These are phyloP conservation scores for Acephala macrosclerotiorum DNA, from an alignment of 2,329 filamentous ascomycete species.

Conservation along the genomic window DNA sequence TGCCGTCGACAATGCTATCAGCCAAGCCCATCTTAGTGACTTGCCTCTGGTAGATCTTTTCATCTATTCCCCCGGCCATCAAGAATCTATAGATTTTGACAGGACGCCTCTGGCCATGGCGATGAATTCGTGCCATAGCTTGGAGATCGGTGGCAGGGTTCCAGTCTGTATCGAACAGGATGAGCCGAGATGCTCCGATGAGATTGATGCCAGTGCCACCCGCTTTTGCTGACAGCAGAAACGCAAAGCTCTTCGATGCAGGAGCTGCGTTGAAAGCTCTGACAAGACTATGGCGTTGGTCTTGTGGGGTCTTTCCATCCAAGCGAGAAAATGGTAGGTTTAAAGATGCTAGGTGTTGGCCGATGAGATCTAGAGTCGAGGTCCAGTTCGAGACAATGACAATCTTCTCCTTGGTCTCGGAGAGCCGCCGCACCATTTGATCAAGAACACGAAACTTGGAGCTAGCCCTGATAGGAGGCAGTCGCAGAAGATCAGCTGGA, in stretches of 20 bases:
- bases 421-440: slow-evolving; percentile 66
- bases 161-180: slow-evolving; percentile 80
- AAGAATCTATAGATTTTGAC: slow-evolving; percentile 75
- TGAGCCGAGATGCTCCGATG: slow-evolving; percentile 72
- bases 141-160: slow-evolving; percentile 78
- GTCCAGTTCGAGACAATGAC: slow-evolving; percentile 82
- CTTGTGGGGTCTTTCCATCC: slow-evolving; percentile 69
- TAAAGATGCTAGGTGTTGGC: slow-evolving; percentile 64
- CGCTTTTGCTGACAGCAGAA: slow-evolving; percentile 76
- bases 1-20: slow-evolving; percentile 75
- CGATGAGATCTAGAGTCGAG: slow-evolving; percentile 72
- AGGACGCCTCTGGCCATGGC: slow-evolving; percentile 72
- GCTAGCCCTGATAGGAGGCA: slow-evolving; percentile 63
- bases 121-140: slow-evolving; percentile 77
- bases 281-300: slow-evolving; percentile 71
- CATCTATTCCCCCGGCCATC: slow-evolving; percentile 72
- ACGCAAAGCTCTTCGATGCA: slow-evolving; percentile 66
- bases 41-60: slow-evolving; percentile 79
- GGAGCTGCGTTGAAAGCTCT: slow-evolving; percentile 72
- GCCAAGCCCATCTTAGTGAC: slow-evolving; percentile 74
- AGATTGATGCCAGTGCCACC: slow-evolving; percentile 75
- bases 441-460: slow-evolving; percentile 74
- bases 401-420: slow-evolving; percentile 71
- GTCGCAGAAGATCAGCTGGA: slow-evolving; percentile 59
- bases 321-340: slow-evolving; percentile 70